phyloP scores from a whole-genome alignment of 2,329 filamentous ascomycete genomes.

The Uncinocarpus reesii region DNA sequence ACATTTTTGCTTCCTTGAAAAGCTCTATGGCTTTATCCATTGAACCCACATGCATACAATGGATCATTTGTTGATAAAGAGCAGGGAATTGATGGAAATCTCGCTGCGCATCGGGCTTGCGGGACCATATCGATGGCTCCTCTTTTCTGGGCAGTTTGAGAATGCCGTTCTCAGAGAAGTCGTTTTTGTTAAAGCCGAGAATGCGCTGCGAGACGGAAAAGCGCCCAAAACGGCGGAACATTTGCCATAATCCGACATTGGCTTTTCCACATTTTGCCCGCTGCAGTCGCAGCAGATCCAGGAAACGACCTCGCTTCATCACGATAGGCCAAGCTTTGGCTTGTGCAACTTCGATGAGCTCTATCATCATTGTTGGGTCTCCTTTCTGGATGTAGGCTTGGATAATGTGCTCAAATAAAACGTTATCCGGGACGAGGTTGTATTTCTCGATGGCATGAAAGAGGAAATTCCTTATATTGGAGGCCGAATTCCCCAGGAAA shows the following conservation, averaged over 20 bases:
- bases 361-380: constrained; percentile 24
- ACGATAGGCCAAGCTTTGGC: constrained; percentile 27
- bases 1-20: constrained; percentile 24
- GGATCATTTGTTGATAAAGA: constrained; percentile 30
- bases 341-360: constrained; percentile 26
- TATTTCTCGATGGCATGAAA: constrained; percentile 29
- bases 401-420: constrained; percentile 33
- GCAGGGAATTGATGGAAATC: constrained; percentile 26
- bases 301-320: constrained; percentile 24
- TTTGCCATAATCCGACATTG: constrained; percentile 33
- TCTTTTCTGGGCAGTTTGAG: constrained; percentile 22
- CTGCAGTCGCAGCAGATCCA: constrained; percentile 28
- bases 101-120: constrained; percentile 24
- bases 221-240: constrained; percentile 31
- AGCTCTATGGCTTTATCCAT: constrained; percentile 25
- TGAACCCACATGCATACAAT: constrained; percentile 31
- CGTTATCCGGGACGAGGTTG: constrained; percentile 28
- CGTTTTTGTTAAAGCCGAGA: constrained; percentile 28
- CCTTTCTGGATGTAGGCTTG: constrained; percentile 34
- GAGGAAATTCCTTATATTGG: constrained; percentile 30
- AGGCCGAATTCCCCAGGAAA: constrained; percentile 29
- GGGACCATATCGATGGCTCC: constrained; percentile 23
- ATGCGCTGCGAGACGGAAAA: constrained; percentile 29
- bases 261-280: constrained; percentile 28
- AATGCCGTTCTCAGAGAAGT: constrained; percentile 22